Evolutionary conservation across 345 rosid species (phyloP).

Genomic region (Salix udensis): DNA sequence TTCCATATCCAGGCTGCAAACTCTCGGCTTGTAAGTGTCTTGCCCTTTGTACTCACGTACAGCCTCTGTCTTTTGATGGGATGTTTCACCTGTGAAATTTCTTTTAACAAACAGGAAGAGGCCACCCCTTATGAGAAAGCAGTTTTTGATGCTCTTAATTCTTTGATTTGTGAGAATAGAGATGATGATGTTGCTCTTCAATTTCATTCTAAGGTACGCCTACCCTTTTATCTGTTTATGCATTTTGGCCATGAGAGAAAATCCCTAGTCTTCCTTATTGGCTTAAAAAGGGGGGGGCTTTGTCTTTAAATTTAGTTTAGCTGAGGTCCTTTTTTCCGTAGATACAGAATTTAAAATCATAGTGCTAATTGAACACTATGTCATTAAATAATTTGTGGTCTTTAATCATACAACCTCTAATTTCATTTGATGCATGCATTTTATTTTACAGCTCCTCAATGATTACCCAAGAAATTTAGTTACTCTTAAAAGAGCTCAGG

Average conservation of each 20-base stretch:
- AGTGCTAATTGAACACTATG: not conserved
- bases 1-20: constrained; percentile 47
- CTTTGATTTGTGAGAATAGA: constrained; percentile 51
- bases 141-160: constrained; percentile 51
- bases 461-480: constrained; percentile 68
- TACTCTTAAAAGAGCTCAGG: constrained; percentile 72
- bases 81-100: not conserved
- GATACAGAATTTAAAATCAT: not conserved
- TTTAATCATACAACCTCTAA: not conserved
- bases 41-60: not conserved
- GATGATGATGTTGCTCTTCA: constrained; percentile 69
- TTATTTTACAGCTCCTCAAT: constrained; percentile 52
- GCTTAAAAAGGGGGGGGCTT: not conserved
- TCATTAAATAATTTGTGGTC: not conserved
- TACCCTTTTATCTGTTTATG: not conserved
- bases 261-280: too few species aligned
- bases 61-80: not conserved
- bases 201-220: constrained; percentile 55
- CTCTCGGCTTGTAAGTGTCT: constrained; percentile 49
- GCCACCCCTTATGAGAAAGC: constrained; percentile 74
- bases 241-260: too few species aligned
- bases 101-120: constrained; percentile 44
- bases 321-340: not conserved
- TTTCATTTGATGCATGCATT: constrained; percentile 13
- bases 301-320: too few species aligned